phyloP scores from a whole-genome alignment of 2,329 filamentous ascomycete genomes.

The Oidium heveae region DNA sequence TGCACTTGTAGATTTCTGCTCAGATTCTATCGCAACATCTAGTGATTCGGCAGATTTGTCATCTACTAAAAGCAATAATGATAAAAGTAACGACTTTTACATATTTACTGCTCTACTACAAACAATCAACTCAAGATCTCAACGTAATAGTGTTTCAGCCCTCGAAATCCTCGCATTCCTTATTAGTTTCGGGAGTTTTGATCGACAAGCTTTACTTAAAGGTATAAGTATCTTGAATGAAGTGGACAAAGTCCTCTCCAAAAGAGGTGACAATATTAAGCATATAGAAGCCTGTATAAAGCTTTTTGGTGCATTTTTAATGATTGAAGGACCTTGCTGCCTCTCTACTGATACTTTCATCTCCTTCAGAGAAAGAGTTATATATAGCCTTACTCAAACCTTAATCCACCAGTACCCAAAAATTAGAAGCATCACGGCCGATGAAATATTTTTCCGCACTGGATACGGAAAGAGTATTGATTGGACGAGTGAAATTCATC shows the following conservation, averaged over 20 bases:
- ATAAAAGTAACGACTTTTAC: not conserved
- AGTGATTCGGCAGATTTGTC: too few relatives aligned
- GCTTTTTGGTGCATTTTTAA: slow-evolving; percentile 48
- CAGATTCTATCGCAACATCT: not conserved
- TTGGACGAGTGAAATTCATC: slow-evolving; percentile 16
- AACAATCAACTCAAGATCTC: slow-evolving; percentile 22
- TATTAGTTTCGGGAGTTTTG: slow-evolving; percentile 26
- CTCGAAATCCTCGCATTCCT: slow-evolving; percentile 59
- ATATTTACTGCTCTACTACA: not conserved
- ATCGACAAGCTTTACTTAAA: not conserved
- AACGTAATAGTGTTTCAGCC: slow-evolving; percentile 48
- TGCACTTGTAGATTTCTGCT: slow-evolving; percentile 32
- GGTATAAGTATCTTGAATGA: not conserved
- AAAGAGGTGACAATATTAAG: slow-evolving; percentile 52
- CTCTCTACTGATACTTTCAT: not conserved
- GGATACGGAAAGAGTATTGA: slow-evolving; percentile 23
- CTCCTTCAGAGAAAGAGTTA: slow-evolving; percentile 18
- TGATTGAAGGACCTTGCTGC: slow-evolving; percentile 2
- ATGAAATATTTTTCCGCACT: slow-evolving; percentile 27
- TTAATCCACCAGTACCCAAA: slow-evolving; percentile 62
- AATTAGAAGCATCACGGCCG: slow-evolving; percentile 33
- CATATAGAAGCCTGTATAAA: slow-evolving; percentile 61
- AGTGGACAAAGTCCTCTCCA: not conserved
- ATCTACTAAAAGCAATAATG: not conserved
- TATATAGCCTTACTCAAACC: slow-evolving; percentile 46